These are phyloP conservation scores for Halophytophthora polymorphica DNA, from an alignment of 352 stramenopile genomes.

Conservation along the genomic window DNA sequence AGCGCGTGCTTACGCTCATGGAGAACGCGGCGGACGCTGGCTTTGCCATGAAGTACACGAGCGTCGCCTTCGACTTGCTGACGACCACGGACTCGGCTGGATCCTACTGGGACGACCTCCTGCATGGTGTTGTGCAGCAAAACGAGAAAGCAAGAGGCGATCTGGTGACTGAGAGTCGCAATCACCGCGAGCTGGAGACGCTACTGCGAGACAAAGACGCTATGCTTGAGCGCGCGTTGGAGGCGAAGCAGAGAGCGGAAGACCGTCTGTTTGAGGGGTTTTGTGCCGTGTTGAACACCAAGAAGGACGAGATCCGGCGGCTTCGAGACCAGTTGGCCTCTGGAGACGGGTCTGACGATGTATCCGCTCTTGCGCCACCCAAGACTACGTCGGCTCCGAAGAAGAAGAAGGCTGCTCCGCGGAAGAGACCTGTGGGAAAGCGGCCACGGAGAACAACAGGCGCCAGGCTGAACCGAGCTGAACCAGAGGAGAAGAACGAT, in stretches of 20 bases:
- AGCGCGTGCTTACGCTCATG: slow-evolving; percentile 44
- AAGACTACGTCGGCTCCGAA: slow-evolving; percentile 1
- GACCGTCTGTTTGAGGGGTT: slow-evolving; percentile 43
- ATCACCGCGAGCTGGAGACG: slow-evolving; percentile 28
- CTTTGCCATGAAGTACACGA: slow-evolving; percentile 62
- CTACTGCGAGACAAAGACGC: slow-evolving; percentile 43
- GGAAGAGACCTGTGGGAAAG: slow-evolving; percentile 6
- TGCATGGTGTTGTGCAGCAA: slow-evolving; percentile 28
- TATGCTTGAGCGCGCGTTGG: slow-evolving; percentile 37
- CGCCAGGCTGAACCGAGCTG: slow-evolving; percentile 29
- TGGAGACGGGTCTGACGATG: neutral
- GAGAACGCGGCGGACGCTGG: slow-evolving; percentile 29
- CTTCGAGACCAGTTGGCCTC: slow-evolving; percentile 32
- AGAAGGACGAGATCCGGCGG: slow-evolving; percentile 59
- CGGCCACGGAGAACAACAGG: slow-evolving; percentile 8
- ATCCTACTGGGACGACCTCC: slow-evolving; percentile 24
- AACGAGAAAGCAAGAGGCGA: slow-evolving; percentile 6
- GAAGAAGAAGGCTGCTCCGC: slow-evolving; percentile 10
- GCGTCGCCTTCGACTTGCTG: slow-evolving; percentile 26
- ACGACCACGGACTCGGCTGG: slow-evolving; percentile 3
- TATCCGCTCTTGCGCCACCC: neutral
- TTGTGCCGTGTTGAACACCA: slow-evolving; percentile 49
- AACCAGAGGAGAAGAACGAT: slow-evolving; percentile 19
- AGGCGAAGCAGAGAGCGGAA: slow-evolving; percentile 41
- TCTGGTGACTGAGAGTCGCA: slow-evolving; percentile 14